Evolutionary conservation across 2,329 filamentous ascomycete genomes (phyloP), one percentile per base, ranked within the genome.

Genomic region (Helotiales sp.): DNA sequence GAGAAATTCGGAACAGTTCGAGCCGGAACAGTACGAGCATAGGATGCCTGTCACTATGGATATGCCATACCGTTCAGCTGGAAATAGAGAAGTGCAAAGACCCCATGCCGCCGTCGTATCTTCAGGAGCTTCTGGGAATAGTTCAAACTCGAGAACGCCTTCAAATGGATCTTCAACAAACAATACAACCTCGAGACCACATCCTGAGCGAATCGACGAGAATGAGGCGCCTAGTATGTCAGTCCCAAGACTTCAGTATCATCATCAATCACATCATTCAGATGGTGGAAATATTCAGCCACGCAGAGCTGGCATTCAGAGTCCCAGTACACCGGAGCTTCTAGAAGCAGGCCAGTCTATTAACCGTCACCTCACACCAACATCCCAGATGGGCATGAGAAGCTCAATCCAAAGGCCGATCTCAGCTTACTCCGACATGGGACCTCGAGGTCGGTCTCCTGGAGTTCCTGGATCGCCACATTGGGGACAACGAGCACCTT

Each of bases 381-480:
- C 74, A 44, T 80, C 81, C 12, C 75, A 78, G 66, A 52, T 77
- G 57, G 77, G 81, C 63, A 77, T 79, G 66, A 76, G 84, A 67
- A 84, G 77, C 58, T 84, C 83, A 13, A 71, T 89, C 61, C 81
- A 82, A 38, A 82, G 93, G 52, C 92, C 92, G 5, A 81, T 81
- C 24, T 96, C 93, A 12, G 79, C 87, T 5, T 93, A 92, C 72
- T 95, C 90, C 15, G 91, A 96, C 48, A 75, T 85, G 60, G 82
- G 81, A 27, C 75, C 76, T 31, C 83, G 87, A 52, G 86, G 87
- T 31, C 84, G 88, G 31, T 87, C 84, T 13, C 82, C 58, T 19
- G 58, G 63, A 48, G 47, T 65, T 31, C 54, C 65, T n/a, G 52
- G 59, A 8, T 71, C 68, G 8, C 70, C 71, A 24, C 60, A 52